Conservation (phyloP, 257 asterid genomes). For the Scutellaria minor region DNA sequence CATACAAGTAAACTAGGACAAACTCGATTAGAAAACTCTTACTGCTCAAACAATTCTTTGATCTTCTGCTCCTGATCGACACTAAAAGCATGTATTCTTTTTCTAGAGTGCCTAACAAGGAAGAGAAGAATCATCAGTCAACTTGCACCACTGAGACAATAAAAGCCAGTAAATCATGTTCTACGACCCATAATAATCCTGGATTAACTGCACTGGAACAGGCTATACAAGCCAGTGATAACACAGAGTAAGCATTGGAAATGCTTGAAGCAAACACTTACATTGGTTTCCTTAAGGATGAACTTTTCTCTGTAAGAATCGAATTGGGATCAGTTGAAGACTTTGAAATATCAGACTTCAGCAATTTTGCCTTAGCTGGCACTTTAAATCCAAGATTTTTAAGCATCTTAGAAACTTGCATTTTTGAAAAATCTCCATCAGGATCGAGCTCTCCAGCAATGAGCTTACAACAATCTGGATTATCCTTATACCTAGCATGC, state of each 20-base stretch:
- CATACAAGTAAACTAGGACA: conserved; percentile 19
- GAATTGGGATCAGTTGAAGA: conserved; percentile 37
- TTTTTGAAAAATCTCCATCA: conserved; percentile 55
- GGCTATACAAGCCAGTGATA: conserved; percentile 8
- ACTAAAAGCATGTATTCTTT: conserved; percentile 75
- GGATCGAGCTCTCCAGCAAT: conserved; percentile 67
- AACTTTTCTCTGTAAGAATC: conserved; percentile 41
- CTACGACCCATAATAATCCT: neutral
- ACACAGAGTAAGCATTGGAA: conserved; percentile 22
- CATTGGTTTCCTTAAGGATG: conserved; percentile 58
- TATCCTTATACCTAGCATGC: conserved; percentile 60
- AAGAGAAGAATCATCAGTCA: conserved; percentile 26
- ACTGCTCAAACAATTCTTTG: conserved; percentile 83
- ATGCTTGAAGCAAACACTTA: conserved; percentile 50
- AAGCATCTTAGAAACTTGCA: conserved; percentile 58
- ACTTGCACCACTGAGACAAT: conserved; percentile 15
- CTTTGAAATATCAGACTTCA: conserved; percentile 39
- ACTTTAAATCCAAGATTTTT: conserved; percentile 61
- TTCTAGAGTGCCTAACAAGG: conserved; percentile 69
- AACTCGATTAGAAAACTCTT: conserved; percentile 46
- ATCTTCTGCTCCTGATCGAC: conserved; percentile 79
- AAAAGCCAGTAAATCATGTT: neutral
- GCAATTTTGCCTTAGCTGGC: conserved; percentile 53
- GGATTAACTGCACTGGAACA: conserved; percentile 21
- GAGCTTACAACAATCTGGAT: conserved; percentile 61